A percentile compares a stretch with the other conserved stretches of the same genome.
phyloP scores from a whole-genome alignment of 495 filamentous ascomycete species.

The Alectoria sarmentosa region DNA sequence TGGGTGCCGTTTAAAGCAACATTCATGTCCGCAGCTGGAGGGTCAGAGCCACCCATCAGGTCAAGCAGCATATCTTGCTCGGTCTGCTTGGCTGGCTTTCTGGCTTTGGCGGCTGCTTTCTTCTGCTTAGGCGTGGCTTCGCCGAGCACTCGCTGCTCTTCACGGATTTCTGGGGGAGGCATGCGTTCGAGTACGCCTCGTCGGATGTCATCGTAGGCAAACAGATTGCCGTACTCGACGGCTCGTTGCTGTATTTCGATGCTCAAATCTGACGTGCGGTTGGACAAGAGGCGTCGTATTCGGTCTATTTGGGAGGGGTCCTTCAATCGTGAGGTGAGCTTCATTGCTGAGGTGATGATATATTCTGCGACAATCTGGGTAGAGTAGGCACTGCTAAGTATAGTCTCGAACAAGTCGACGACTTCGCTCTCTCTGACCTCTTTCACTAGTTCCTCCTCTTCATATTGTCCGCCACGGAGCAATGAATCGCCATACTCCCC shows the following conservation, averaged over 20 bases:
- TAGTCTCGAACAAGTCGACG: conserved; percentile 81
- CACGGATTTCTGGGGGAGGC: conserved; percentile 93
- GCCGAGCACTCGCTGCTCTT: conserved; percentile 84
- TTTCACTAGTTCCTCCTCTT: conserved; percentile 88
- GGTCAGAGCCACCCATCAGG: conserved; percentile 77
- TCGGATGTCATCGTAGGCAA: conserved; percentile 80
- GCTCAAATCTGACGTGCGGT: conserved; percentile 74
- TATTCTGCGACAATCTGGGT: conserved; percentile 88
- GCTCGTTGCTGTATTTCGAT: conserved; percentile 94
- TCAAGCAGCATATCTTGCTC: conserved; percentile 91
- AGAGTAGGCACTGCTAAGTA: conserved; percentile 88
- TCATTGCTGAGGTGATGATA: conserved; percentile 91
- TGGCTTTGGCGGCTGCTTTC: conserved; percentile 66
- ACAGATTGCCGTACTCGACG: conserved; percentile 91
- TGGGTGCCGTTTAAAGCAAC: conserved; percentile 45
- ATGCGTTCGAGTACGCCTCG: conserved; percentile 92
- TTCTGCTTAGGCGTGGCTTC: conserved; percentile 65
- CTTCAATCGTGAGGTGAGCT: conserved; percentile 82
- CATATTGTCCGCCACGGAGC: conserved; percentile 81
- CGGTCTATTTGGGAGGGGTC: conserved; percentile 79
- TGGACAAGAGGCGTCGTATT: conserved; percentile 67
- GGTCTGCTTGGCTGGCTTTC: conserved; percentile 64
- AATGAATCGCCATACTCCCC: conserved; percentile 93
- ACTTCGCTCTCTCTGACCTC: conserved; percentile 87
- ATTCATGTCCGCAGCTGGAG: conserved; percentile 43